Conservation (phyloP, 768 basidiomycete species). For the Collybia sp. region DNA sequence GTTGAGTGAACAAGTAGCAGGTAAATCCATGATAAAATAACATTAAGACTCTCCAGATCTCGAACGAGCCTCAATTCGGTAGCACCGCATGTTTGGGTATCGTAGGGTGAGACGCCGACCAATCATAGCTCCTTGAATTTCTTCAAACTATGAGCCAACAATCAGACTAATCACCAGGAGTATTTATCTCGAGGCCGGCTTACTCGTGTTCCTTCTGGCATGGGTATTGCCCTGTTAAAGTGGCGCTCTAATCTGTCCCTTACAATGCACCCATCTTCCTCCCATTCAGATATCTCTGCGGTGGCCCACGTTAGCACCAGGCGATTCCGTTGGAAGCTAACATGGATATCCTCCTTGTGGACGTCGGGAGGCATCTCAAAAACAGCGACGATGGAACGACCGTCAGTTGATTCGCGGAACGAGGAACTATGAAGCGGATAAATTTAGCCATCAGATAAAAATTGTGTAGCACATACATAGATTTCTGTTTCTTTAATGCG, state of each 20-base stretch:
- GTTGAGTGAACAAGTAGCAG: constrained; percentile 1
- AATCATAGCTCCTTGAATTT: constrained; percentile 65
- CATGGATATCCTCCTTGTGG: constrained; percentile 69
- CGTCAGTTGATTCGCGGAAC: constrained; percentile 68
- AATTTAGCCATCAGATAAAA: constrained; percentile 9
- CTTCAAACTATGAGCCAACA: constrained; percentile 51
- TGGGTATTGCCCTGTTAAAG: constrained; percentile 61
- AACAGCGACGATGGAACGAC: constrained; percentile 63
- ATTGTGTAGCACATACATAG: constrained; percentile 43
- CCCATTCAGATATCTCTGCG: constrained; percentile 53
- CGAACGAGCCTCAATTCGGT: constrained; percentile 37
- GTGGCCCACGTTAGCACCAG: constrained; percentile 66
- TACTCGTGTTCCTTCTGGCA: constrained; percentile 72
- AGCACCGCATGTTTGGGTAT: constrained; percentile 58
- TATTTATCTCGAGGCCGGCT: constrained; percentile 12
- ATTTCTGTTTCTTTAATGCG: constrained; percentile 54
- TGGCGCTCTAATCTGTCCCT: constrained; percentile 61
- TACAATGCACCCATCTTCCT: constrained; percentile 55
- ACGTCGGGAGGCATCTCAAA: constrained; percentile 67
- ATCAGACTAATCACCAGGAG: not conserved
- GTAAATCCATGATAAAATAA: not conserved
- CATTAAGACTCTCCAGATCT: constrained; percentile 36
- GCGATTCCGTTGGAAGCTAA: constrained; percentile 62
- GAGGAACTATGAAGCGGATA: constrained; percentile 42
- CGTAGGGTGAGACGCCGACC: constrained; percentile 55